Evolutionary conservation across 148 eudicot genomes (phyloP), one percentile per base, ranked within the genome.

Genomic region (Amaranthus palmeri): DNA sequence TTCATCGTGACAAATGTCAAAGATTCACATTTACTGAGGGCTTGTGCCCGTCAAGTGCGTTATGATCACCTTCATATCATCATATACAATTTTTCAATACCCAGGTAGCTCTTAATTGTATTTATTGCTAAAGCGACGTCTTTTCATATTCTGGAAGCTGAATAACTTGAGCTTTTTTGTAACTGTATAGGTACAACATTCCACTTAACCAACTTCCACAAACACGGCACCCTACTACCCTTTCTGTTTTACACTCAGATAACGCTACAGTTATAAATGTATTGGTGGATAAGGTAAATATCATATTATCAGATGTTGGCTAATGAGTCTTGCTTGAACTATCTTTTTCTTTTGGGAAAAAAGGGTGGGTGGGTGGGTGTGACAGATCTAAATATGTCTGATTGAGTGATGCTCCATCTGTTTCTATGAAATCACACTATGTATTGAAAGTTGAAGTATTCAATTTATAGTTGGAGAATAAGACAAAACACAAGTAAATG

Each of bases 1-100:
- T 95, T 95, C 81, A 89, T 95, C 70, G 99, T 95, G 77, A 91
- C 96, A 36, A 88, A 90, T 76, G 89, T 91, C 76, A 84, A 76
- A 75, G 97, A 95, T 83, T 82, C 82, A 57, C 89, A 84, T 72
- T 48, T 78, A 79, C 77, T 95, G 72, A 86, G 86, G 84, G 77
- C 77, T 77, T 91, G 97, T 76, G 97, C 93, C 4, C 85, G 74
- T 78, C 93, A 88, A 74, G 97, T 83, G 47, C 80, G 73, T 66
- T 95, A 95, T 81, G 66, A 77, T 74, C 45, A 80, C 70, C 88
- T 95, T 64, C 87, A 78, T 73, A 86, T 95, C 71, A 75, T 89
- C 53, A 91, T 95, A 80, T 86, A 95, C 76, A 91, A 91, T 67
- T 95, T 95, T 50, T 76, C 93, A 56, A 70, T 85, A 60, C 87